phyloP scores from a whole-genome alignment of 163 green algal genomes.

The Dunaliella salina region DNA sequence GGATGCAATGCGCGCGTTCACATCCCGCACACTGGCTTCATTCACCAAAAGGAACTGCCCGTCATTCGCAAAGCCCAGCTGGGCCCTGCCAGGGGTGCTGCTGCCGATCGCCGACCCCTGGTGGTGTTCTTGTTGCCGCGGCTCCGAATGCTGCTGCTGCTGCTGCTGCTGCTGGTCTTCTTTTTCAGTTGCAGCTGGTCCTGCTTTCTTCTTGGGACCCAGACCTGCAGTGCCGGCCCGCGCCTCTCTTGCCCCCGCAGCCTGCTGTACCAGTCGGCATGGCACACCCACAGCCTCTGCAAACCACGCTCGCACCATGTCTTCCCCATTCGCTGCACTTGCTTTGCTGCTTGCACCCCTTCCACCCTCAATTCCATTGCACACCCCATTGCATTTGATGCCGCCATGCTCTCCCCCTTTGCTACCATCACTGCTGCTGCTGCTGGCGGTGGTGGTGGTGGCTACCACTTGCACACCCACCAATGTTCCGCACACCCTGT shows the following conservation, averaged over 20 bases:
- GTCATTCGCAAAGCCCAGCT: slow-evolving; percentile 80
- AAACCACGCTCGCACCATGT: slow-evolving; percentile 54
- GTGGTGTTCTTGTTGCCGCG: background rate
- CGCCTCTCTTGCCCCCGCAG: slow-evolving; percentile 15
- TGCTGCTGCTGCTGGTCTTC: background rate
- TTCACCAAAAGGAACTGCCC: slow-evolving; percentile 73
- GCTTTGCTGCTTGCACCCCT: background rate
- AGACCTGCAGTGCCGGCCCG: background rate
- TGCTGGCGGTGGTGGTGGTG: background rate
- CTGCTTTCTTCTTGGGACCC: background rate
- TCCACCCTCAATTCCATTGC: too few species aligned
- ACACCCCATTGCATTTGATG: background rate
- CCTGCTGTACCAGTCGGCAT: slow-evolving; percentile 67
- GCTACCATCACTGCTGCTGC: background rate
- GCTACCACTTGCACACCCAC: slow-evolving; percentile 10
- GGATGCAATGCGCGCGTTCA: slow-evolving; percentile 34
- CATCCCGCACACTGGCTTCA: slow-evolving; percentile 56
- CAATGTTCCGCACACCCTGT: slow-evolving; percentile 36
- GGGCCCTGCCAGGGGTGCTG: background rate
- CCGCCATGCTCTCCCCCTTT: background rate
- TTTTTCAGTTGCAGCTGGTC: background rate
- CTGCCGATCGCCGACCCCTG: background rate
- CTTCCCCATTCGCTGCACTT: background rate
- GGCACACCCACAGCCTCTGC: slow-evolving; percentile 49
- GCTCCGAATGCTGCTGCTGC: background rate